These are phyloP conservation scores for Linnemannia zychae DNA, from an alignment of 192 early-diverging fungal genomes.

Conservation along the genomic window DNA sequence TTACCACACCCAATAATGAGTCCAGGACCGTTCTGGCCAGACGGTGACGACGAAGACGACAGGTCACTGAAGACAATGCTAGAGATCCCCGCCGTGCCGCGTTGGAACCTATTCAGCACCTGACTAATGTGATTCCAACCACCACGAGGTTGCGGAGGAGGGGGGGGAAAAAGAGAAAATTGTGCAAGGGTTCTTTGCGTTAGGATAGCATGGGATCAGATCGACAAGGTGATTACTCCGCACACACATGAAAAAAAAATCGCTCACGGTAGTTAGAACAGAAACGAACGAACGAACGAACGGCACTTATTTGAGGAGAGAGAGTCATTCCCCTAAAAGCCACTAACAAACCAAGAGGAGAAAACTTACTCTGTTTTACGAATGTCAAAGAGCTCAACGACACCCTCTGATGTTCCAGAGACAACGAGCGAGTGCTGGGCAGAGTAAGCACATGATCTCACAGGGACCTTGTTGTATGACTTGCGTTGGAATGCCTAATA, in stretches of 20 bases:
- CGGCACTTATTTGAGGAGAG: too few relatives aligned
- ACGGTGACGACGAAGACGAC: background rate
- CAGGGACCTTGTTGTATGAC: slow-evolving; percentile 33
- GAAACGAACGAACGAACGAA: background rate
- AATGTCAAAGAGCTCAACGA: slow-evolving; percentile 61
- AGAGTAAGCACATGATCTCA: slow-evolving; percentile 56
- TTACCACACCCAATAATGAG: slow-evolving; percentile 48
- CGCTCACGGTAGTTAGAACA: background rate
- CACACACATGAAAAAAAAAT: background rate
- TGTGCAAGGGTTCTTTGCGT: background rate
- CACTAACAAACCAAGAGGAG: background rate
- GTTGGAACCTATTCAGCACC: slow-evolving; percentile 41
- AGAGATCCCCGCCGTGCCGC: slow-evolving; percentile 40
- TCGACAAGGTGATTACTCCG: background rate
- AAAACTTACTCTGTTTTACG: slow-evolving; percentile 56
- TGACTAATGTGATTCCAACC: slow-evolving; percentile 10
- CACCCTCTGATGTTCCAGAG: slow-evolving; percentile 61
- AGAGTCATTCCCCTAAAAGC: background rate
- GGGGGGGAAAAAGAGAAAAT: background rate
- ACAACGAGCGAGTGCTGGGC: slow-evolving; percentile 43
- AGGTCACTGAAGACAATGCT: slow-evolving; percentile 25
- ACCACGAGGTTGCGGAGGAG: too few relatives aligned
- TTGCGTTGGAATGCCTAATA: slow-evolving; percentile 57
- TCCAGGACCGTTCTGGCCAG: slow-evolving; percentile 12
- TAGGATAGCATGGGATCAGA: slow-evolving; percentile 1